Conservation (phyloP, 257 asterid genomes). For the Oldenlandia corymbosa region DNA sequence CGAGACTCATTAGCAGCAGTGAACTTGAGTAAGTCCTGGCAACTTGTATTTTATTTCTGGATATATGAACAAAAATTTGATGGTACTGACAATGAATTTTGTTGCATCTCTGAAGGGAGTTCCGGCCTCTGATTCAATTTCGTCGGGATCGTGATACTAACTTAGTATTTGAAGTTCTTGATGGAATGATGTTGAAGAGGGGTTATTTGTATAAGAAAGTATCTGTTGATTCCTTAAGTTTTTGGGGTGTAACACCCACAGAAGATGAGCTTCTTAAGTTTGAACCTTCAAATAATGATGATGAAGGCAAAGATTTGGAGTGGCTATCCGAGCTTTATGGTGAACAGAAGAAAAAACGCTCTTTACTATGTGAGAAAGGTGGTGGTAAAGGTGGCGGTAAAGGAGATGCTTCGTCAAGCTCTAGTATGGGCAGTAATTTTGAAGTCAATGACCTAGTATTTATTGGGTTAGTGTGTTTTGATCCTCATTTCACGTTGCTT, state of each 20-base stretch:
- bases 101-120: constrained; percentile 50
- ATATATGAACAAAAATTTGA: not conserved
- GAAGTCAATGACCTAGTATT: constrained; percentile 87
- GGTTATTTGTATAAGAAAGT: constrained; percentile 85
- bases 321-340: constrained; percentile 90
- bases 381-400: constrained; percentile 49
- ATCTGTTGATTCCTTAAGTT: constrained; percentile 58
- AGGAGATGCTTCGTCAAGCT: constrained; percentile 62
- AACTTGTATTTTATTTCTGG: constrained; percentile 10
- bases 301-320: constrained; percentile 58
- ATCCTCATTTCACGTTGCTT: constrained; percentile 3
- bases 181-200: constrained; percentile 93
- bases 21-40: constrained; percentile 86
- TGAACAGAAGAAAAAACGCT: constrained; percentile 48
- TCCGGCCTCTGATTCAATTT: constrained; percentile 81
- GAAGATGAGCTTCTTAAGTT: constrained; percentile 88
- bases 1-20: constrained; percentile 80
- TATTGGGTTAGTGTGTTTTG: constrained; percentile 54
- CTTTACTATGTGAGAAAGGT: constrained; percentile 38
- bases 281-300: constrained; percentile 69
- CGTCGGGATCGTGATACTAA: constrained; percentile 88
- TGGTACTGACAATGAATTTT: constrained; percentile 18
- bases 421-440: constrained; percentile 37
- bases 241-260: constrained; percentile 80
- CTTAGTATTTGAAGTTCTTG: constrained; percentile 61